These are phyloP conservation scores for Myxozyma neotropica DNA, from an alignment of 805 yeast genomes.

Conservation along the genomic window DNA sequence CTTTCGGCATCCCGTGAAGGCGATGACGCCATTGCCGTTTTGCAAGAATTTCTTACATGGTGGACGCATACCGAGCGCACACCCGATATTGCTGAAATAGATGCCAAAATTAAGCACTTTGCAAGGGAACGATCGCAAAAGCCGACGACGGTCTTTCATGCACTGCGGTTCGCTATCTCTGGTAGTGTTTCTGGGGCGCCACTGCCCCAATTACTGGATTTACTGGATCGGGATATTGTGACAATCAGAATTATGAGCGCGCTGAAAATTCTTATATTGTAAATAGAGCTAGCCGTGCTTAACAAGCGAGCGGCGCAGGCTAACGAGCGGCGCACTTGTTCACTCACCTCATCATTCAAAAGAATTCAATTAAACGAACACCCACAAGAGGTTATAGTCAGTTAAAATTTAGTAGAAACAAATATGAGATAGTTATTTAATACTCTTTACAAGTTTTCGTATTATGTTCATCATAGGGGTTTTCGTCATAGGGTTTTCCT, in stretches of 20 bases:
- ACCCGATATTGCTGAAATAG: not conserved
- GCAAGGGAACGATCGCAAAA: not conserved
- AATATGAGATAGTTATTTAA: no score
- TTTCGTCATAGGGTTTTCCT: no score
- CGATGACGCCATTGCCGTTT: conserved; percentile 6
- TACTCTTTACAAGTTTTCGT: no score
- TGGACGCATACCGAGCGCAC: conserved; percentile 3
- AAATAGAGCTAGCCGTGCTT: no score
- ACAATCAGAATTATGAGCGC: conserved; percentile 8
- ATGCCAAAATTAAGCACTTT: conserved; percentile 4
- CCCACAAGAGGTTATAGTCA: no score
- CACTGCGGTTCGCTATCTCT: conserved; percentile 29
- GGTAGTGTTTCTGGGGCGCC: conserved; percentile 33
- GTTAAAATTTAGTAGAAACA: no score
- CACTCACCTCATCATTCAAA: no score
- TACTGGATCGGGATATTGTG: conserved; percentile 24
- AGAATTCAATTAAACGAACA: no score
- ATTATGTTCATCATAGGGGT: no score
- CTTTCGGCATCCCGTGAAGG: conserved; percentile 2
- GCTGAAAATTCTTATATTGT: conserved; percentile 14
- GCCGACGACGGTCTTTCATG: conserved; percentile 19
- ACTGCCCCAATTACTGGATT: conserved; percentile 15
- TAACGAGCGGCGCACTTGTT: no score
- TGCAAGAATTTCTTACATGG: conserved; percentile 13
- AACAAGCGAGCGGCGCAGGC: no score